Evolutionary conservation across 768 basidiomycete species (phyloP), one percentile per base, ranked within the genome.

Genomic region (Suillus plorans): DNA sequence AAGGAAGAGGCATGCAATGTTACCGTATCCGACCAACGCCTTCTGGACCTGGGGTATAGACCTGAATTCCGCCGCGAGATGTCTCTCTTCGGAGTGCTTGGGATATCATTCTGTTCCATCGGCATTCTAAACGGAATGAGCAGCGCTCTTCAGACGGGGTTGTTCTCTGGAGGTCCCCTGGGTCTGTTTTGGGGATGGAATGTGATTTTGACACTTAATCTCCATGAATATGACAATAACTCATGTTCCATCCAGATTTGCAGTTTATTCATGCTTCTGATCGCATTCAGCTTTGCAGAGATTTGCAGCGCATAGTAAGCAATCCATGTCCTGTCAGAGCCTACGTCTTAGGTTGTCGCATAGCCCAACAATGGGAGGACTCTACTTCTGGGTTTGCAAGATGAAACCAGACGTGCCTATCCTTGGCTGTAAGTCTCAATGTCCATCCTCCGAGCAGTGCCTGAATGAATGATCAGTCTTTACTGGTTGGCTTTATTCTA

Each of bases 131-230:
- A 85, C 7, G 85, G 86, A 36, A 86, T 85, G 84, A 84, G 83
- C 61, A 84, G 83, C 61, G 85, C 85, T 0, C 86, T 86, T 65
- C 85, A 86, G 69, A 86, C 85, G 0, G 85, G 86, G 0, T 72
- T 86, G 14, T 85, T 86, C 71, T 85, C 84, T 50, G 85, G 86
- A 1, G 86, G 85, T 6, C 85, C 85, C 4, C 70, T 86, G 36
- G 84, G 85, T 2, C 72, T 86, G 65, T 86, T 87, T 70, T 86
- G 85, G 85, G 86, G 84, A 12, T 86, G 86, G 86, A 86, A 87
- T 68, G 85, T 85, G 64, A 67, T 80, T 72, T 14, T 28, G 13
- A 25, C 28, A 1, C 34, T 44, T 22, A 57, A 59, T 28, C 42
- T 55, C 36, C 41, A 25, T 36, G 61, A 36, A 25, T 14, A 14